Evolutionary conservation across 2,329 filamentous ascomycete genomes (phyloP), one percentile per base, ranked within the genome.

Genomic region (Madurella mycetomatis): DNA sequence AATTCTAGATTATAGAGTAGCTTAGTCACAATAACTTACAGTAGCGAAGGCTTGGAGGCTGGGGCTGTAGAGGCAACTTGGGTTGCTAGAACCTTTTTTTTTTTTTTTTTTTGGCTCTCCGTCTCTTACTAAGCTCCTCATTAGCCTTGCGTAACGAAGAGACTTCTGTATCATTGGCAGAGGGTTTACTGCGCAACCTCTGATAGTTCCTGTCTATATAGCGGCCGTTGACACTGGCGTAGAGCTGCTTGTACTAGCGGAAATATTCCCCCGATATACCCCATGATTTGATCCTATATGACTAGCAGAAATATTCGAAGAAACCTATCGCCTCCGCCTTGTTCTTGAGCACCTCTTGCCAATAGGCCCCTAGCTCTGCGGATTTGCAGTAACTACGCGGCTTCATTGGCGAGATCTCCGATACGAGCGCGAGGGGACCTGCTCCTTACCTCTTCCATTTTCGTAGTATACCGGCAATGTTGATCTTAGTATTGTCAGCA

Each of bases 401-500:
- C 44, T 30, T n/a, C n/a, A 50, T 60, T 54, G 58, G 30, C 41
- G n/a, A 48, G 19, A 17, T 47, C 31, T 18, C 45, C 2, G 18
- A 52, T 42, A 32, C n/a, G 45, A 60, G 43, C 8, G 19, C 3
- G 15, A 49, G 15, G 43, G 55, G 39, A 19, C 16, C 41, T 30
- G 13, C 39, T 53, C 16, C 56, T 49, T 60, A 59, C 56, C 53
- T 58, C 39, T 62, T 63, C 51, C 31, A 63, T 59, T 61, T 64
- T 42, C 54, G 54, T 50, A 64, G 49, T 31, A 63, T 55, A 32
- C 57, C 43, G 19, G 49, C 42, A 51, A 64, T 53, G 37, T 64
- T 64, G n/a, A 59, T 57, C 52, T 64, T 63, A 4, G 60, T 63
- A 32, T 48, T 45, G 32, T 62, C 53, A 42, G 60, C 47, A 53